These are phyloP conservation scores for Hanseniaspora mollemarum DNA, from an alignment of 805 yeast species.

Conservation along the genomic window DNA sequence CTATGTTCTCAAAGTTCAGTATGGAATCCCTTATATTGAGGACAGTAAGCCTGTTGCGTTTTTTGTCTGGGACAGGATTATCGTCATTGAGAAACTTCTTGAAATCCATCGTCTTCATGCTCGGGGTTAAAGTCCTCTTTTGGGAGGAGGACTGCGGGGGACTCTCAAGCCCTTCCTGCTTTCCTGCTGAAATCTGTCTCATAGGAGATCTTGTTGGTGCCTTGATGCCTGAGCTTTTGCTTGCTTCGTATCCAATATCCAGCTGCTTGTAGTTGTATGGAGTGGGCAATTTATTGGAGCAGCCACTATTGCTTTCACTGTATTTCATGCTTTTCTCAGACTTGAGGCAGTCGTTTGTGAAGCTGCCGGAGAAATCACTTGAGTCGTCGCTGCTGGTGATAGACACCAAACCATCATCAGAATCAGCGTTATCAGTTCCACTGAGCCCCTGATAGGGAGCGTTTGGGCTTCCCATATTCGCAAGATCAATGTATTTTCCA, in stretches of 20 bases:
- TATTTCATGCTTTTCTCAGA: not conserved
- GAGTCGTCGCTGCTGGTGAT: conserved; percentile 6
- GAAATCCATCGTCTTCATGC: conserved; percentile 14
- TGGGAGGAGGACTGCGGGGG: too few relatives aligned
- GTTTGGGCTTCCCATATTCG: too few relatives aligned
- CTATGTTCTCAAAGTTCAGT: conserved; percentile 19
- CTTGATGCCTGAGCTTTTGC: not conserved
- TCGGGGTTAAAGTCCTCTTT: conserved; percentile 1
- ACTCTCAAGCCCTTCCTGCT: not conserved
- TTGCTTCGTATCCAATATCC: not conserved
- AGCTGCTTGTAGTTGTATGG: conserved; percentile 2
- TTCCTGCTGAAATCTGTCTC: not conserved
- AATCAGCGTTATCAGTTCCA: not conserved
- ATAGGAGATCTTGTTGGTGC: conserved; percentile 11
- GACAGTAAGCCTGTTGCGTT: conserved; percentile 8
- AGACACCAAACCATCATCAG: conserved; percentile 6
- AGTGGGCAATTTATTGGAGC: not conserved
- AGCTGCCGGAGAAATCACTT: not conserved
- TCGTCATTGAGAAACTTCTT: conserved; percentile 7
- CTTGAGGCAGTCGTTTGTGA: not conserved
- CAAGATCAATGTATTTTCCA: conserved; percentile 5
- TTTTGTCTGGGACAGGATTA: not conserved
- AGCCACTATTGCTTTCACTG: not conserved
- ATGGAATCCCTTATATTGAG: conserved; percentile 14
- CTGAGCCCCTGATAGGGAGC: too few relatives aligned